These are phyloP conservation scores for Scytalidium lignicola DNA, from an alignment of 2,329 filamentous ascomycete genomes.

Conservation along the genomic window DNA sequence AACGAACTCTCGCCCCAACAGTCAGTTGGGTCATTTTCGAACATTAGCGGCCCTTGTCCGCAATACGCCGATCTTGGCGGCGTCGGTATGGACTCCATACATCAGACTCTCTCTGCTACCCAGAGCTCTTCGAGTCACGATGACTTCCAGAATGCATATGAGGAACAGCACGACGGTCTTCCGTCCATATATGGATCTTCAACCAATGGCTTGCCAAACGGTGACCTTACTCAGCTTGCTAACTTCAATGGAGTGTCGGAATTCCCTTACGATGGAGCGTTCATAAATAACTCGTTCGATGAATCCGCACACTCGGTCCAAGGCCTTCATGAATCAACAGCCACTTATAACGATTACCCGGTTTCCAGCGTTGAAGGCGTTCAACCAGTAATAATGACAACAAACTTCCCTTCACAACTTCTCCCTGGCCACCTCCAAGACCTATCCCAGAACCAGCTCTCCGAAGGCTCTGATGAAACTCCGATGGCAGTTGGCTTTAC, in stretches of 20 bases:
- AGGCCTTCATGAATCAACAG: no score
- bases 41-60: slow-evolving; percentile 17
- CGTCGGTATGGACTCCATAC: slow-evolving; percentile 23
- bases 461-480: slow-evolving; percentile 14
- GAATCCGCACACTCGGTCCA: neutral
- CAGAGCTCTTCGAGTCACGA: slow-evolving; percentile 14
- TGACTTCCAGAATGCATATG: slow-evolving; percentile 13
- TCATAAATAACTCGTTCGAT: neutral
- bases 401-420: slow-evolving; percentile 21
- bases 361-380: neutral
- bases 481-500: slow-evolving; percentile 13
- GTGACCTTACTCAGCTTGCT: slow-evolving; percentile 22
- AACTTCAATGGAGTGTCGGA: neutral
- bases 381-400: slow-evolving; percentile 9
- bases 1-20: slow-evolving; percentile 10
- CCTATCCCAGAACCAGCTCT: slow-evolving; percentile 13
- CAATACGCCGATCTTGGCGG: slow-evolving; percentile 21
- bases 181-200: slow-evolving; percentile 8
- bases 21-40: slow-evolving; percentile 10
- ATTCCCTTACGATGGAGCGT: neutral
- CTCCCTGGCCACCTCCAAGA: slow-evolving; percentile 10
- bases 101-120: slow-evolving; percentile 20
- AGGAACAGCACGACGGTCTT: slow-evolving; percentile 11
- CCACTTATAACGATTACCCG: neutral
- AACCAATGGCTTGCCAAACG: no score